Evolutionary conservation across 2,329 filamentous ascomycete genomes (phyloP), one percentile per base, ranked within the genome.

Genomic region (Helminthosporium solani): DNA sequence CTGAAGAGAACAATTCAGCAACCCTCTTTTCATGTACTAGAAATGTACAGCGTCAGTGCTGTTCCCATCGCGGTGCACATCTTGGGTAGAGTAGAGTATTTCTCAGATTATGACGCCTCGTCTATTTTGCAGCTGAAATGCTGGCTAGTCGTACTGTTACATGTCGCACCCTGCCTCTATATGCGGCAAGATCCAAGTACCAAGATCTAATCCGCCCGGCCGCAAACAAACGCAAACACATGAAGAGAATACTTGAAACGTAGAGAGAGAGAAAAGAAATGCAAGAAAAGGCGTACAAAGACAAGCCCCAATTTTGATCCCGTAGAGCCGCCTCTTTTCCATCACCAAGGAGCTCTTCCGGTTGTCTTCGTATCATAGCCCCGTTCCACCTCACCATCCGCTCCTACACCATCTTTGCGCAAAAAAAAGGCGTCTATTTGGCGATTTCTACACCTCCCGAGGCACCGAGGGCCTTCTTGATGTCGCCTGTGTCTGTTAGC

Each of bases 401-500:
- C 3, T 12, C 7, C 37, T 16, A 19, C 11, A 46, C 31, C 40
- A 16, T 28, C 37, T 18, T n/a, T n/a, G n/a, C n/a, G n/a, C n/a
- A n/a, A n/a, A n/a, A n/a, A n/a, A 25, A 9, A 9, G 23, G 23
- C 23, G 20, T 31, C 48, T 58, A 61, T 49, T 58, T 54, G 11
- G 61, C 41, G 33, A 67, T 63, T 41, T 67, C 63, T 20, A 68
- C 61, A 74, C 87, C 87, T n/a, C 85, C 85, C 12, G 79, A 82
- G 41, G 87, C 88, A 6, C 40, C 30, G 14, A 42, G 40, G 2
- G 40, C 40, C 40, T 42, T 42, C 31, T 88, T 88, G 61, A 87
- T 76, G 62, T 85, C 80, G 72, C 54, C 46, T 45, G 2, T 4
- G 14, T 19, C 7, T 27, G 25, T 40, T 40, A 33, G 23, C 9